Evolutionary conservation across 2,329 filamentous ascomycete genomes (phyloP).

Genomic region (Botryotinia globosa): DNA sequence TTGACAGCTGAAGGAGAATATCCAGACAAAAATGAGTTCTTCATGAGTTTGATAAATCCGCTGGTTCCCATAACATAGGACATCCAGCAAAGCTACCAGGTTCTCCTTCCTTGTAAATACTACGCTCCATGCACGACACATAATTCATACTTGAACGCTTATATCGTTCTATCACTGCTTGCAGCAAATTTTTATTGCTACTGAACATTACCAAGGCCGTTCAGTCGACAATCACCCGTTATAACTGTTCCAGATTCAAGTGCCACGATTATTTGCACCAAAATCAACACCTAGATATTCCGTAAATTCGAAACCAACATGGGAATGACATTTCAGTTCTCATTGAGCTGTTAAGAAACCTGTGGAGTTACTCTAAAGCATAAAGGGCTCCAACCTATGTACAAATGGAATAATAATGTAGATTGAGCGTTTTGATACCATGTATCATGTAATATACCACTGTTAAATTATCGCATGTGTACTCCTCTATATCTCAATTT

Average conservation of each 20-base stretch:
- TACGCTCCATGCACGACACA: background rate
- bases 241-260: background rate
- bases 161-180: background rate
- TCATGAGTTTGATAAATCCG: background rate
- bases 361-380: background rate
- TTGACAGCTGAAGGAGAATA: background rate
- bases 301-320: background rate
- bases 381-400: background rate
- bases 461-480: background rate
- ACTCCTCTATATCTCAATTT: background rate
- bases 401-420: background rate
- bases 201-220: background rate
- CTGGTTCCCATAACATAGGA: background rate
- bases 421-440: too few species aligned
- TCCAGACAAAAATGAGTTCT: background rate
- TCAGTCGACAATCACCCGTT: background rate
- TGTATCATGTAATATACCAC: background rate
- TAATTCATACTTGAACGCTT: background rate
- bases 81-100: background rate
- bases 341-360: background rate
- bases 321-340: background rate
- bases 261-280: too few species aligned
- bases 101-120: background rate
- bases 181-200: background rate
- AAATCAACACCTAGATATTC: background rate